Evolutionary conservation across 371 early-diverging fungal genomes (phyloP), one percentile per base, ranked within the genome.

Genomic region (Lichtheimia hyalospora): DNA sequence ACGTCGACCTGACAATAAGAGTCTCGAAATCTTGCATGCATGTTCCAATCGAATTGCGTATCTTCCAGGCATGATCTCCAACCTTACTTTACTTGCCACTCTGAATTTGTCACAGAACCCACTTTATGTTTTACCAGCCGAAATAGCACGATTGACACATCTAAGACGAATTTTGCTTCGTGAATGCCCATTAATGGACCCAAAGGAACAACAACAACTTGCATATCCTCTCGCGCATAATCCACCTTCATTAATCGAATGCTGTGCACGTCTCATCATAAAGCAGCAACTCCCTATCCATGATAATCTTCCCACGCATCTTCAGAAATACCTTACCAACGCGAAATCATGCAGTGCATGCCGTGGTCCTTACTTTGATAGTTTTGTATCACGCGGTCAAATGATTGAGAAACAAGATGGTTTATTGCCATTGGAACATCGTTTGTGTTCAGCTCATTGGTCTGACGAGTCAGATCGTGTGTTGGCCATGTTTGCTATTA

Each of bases 281-380:
- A 49, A 60, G 15, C 20, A 21, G 43, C 43, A 52, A 44, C 52
- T n/a, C 13, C 12, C 15, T 52, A 16, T 34, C 24, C 25, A 13
- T n/a, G 15, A 43, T 13, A 16, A 50, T 82, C 14, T 63, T 10
- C 81, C 87, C 8, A 62, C 64, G 15, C 77, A 83, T 55, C 39
- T 93, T 8, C 75, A 79, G 54, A 51, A 67, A 7, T 92, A 89
- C 64, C 67, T 95, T 14, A 62, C 77, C 7, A 73, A 78, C 12
- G 89, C 86, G 3, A 78, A 85, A 42, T 65, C 76, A 23, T 97
- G 97, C 70, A 77, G 92, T 5, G 90, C 87, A 66, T 97, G 97
- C 71, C 82, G 84, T 15, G 94, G 92, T 1, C 94, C 96, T 24
- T 92, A 89, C 64, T 92, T 93, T 70, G 88, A 91, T n/a, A 66